A percentile compares a stretch with the other conserved stretches of the same genome.
phyloP scores from a whole-genome alignment of 805 yeast genomes.

The Hemisphaericaspora nanyangensis region DNA sequence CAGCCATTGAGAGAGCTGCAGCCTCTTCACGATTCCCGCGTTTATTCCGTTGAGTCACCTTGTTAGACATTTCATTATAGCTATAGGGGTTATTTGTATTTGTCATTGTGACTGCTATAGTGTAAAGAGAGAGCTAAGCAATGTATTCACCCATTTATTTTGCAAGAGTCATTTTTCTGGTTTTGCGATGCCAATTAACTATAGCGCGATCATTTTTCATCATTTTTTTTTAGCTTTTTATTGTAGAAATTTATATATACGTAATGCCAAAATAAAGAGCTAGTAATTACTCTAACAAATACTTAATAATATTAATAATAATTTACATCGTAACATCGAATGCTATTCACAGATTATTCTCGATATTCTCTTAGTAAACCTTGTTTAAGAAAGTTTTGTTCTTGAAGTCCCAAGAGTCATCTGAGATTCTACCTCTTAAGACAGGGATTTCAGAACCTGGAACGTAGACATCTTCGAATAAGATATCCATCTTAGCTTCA shows the following conservation, averaged over 20 bases:
- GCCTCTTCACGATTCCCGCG: slow-evolving; percentile 46
- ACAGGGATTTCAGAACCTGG: slow-evolving; percentile 90
- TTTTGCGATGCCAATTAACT: background rate
- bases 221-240: no score
- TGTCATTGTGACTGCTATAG: slow-evolving; percentile 1
- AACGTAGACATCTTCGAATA: slow-evolving; percentile 95
- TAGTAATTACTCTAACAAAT: no score
- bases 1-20: slow-evolving; percentile 69
- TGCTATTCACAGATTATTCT: no score
- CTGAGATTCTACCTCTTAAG: slow-evolving; percentile 94
- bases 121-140: background rate
- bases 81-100: slow-evolving; percentile 47
- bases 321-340: no score
- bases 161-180: background rate
- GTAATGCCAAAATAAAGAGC: no score
- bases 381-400: slow-evolving; percentile 44
- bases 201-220: no score
- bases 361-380: slow-evolving; percentile 42
- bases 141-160: background rate
- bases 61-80: slow-evolving; percentile 73
- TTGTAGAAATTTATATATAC: no score
- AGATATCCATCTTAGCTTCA: slow-evolving; percentile 88
- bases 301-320: no score
- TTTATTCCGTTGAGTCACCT: slow-evolving; percentile 51
- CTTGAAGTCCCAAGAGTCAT: slow-evolving; percentile 86